These are phyloP conservation scores for Echium plantagineum DNA, from an alignment of 257 asterid genomes.

Conservation along the genomic window DNA sequence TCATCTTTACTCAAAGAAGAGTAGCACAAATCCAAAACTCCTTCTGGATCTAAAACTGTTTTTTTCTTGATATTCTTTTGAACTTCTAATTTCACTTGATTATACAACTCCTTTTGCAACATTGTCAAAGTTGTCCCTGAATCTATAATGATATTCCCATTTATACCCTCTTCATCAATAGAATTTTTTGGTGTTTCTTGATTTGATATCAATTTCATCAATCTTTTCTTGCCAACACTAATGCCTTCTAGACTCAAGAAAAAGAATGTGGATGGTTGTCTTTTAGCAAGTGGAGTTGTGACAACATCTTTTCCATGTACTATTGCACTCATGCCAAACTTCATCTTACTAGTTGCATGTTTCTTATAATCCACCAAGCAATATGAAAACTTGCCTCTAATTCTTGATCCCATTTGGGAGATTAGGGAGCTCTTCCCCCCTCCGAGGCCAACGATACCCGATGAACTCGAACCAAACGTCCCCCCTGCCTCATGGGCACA, in stretches of 20 bases:
- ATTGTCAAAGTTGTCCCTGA: slow-evolving; percentile 28
- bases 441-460: slow-evolving; percentile 35
- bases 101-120: slow-evolving; percentile 9
- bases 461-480: slow-evolving; percentile 1
- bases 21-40: slow-evolving; percentile 2
- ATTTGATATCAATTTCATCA: not conserved
- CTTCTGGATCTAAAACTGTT: not conserved
- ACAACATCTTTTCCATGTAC: slow-evolving; percentile 16
- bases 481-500: slow-evolving; percentile 21
- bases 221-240: slow-evolving; percentile 2
- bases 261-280: slow-evolving; percentile 4
- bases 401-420: slow-evolving; percentile 12
- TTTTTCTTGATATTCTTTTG: not conserved
- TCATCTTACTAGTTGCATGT: slow-evolving; percentile 15
- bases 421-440: slow-evolving; percentile 21
- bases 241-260: slow-evolving; percentile 21
- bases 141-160: slow-evolving; percentile 36
- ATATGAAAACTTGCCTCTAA: slow-evolving; percentile 22
- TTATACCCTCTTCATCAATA: not conserved
- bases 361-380: slow-evolving; percentile 17
- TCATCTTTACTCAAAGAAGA: not conserved
- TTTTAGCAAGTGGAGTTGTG: slow-evolving; percentile 15
- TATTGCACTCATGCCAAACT: slow-evolving; percentile 18
- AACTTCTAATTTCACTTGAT: not conserved
- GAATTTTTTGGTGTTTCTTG: not conserved